phyloP scores from a whole-genome alignment of 78 protist genomes.

The Acrasis kona region DNA sequence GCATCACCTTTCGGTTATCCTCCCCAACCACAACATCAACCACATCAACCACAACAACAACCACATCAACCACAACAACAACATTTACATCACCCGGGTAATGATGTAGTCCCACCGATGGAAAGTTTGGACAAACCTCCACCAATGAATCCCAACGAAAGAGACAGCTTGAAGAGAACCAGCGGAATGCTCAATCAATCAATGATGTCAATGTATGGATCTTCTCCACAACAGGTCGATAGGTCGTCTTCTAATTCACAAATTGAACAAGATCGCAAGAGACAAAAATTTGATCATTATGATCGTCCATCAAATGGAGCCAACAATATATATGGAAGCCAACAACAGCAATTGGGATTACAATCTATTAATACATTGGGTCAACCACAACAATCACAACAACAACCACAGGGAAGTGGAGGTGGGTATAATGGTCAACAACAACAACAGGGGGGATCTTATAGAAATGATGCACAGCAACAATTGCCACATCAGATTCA shows the following conservation, averaged over 20 bases:
- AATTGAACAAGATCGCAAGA: neutral
- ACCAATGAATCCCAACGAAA: neutral
- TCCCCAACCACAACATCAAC: neutral
- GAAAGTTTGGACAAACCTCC: neutral
- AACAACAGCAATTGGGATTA: too few relatives aligned
- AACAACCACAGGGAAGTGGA: too few relatives aligned
- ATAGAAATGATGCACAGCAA: too few relatives aligned
- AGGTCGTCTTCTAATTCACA: neutral
- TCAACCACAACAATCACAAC: too few relatives aligned
- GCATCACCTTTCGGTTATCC: too few relatives aligned
- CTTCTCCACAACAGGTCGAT: neutral
- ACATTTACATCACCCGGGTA: neutral
- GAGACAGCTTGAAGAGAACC: neutral
- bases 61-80: conserved; percentile 14
- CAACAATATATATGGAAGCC: too few relatives aligned
- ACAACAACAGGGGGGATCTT: too few relatives aligned
- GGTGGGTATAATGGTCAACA: too few relatives aligned
- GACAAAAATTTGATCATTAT: too few relatives aligned
- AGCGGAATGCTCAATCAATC: neutral
- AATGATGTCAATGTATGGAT: too few relatives aligned
- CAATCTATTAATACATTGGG: too few relatives aligned
- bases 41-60: neutral
- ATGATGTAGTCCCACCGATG: neutral
- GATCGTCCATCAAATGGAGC: too few relatives aligned
- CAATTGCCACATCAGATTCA: neutral